phyloP scores from a whole-genome alignment of 805 yeast genomes.

The Monosporozyma servazzii region DNA sequence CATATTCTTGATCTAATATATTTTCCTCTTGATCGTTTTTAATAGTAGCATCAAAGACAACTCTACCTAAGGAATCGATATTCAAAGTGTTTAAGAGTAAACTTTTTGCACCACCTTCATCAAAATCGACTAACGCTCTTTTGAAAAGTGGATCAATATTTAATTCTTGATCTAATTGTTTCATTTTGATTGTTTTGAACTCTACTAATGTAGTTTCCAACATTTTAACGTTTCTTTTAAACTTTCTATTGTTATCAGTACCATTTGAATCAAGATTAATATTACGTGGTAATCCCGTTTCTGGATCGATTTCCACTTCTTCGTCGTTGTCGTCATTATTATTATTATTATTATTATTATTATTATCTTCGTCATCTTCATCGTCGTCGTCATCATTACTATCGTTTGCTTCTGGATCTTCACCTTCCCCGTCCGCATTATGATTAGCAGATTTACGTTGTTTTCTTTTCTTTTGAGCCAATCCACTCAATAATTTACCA shows the following conservation, averaged over 20 bases:
- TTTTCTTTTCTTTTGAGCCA: conserved; percentile 36
- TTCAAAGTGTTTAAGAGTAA: conserved; percentile 53
- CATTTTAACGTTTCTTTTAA: conserved; percentile 19
- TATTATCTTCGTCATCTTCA: conserved; percentile 17
- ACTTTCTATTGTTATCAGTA: conserved; percentile 16
- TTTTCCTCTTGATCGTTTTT: conserved; percentile 18
- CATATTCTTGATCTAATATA: neutral
- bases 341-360: conserved; percentile 16
- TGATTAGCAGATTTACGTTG: conserved; percentile 1
- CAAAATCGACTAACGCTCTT: conserved; percentile 67
- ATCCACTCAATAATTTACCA: conserved; percentile 69
- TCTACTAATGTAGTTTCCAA: conserved; percentile 39
- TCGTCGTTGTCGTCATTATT: conserved; percentile 15
- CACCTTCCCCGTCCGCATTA: conserved; percentile 16
- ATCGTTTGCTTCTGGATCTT: too few species aligned
- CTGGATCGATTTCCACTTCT: conserved; percentile 26
- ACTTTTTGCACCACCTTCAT: conserved; percentile 76
- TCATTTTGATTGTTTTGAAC: conserved; percentile 43
- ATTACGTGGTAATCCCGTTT: conserved; percentile 28
- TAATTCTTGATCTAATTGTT: conserved; percentile 53
- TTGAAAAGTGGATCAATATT: conserved; percentile 68
- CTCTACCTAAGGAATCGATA: conserved; percentile 44
- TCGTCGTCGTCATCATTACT: conserved; percentile 12
- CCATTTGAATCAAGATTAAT: conserved; percentile 20
- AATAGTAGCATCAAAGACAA: conserved; percentile 54